Base-by-base conservation (phyloP, 495 filamentous ascomycete genomes). In the Choiromyces venosus region DNA sequence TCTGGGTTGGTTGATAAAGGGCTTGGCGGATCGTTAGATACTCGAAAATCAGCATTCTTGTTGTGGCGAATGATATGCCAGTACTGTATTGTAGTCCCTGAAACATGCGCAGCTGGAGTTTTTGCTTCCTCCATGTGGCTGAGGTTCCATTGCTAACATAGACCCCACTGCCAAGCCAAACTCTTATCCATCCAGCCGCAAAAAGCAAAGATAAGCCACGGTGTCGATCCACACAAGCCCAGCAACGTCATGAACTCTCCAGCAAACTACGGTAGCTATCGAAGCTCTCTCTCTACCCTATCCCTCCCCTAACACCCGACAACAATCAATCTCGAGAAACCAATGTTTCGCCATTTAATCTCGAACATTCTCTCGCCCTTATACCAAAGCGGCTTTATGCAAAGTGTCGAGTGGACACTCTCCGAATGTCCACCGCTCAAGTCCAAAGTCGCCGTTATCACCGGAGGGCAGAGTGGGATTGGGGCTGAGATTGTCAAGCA, bases 381-480 rank as follows among this genome's bases (percentile, higher is more conserved):
- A 1, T 67, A 67, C 25, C 75, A 69, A 19, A 66, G 65, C 4
- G 74, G 74, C 2, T n/a, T 77, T 29, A 42, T 77, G 69, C 75
- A 76, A 37, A 69, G 65, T 4, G 69, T 67, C 16, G 69, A 73
- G 40, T 77, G 69, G 69, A 56, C 19, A 18, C 46, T 77, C 52
- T 37, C 46, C 52, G 29, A 39, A 29, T 76, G 75, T 25, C 83
- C 84, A 0, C 67, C 73, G 4, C 74, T 85, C n/a, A 76, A 79
- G 14, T 76, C 74, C 18, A 82, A 83, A 69, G 76, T 83, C 35
- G 82, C 83, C 7, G 76, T 86, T n/a, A 79, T 86, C 19, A 86
- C 84, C 12, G 85, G 84, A 33, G 84, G 84, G 4, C 80, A 82
- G 65, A 78, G 78, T 40, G 85, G 84, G 7, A 84, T 86, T 38